These are phyloP conservation scores for Blumeria hordei DNA, from an alignment of 2,329 filamentous ascomycete species.

Conservation along the genomic window DNA sequence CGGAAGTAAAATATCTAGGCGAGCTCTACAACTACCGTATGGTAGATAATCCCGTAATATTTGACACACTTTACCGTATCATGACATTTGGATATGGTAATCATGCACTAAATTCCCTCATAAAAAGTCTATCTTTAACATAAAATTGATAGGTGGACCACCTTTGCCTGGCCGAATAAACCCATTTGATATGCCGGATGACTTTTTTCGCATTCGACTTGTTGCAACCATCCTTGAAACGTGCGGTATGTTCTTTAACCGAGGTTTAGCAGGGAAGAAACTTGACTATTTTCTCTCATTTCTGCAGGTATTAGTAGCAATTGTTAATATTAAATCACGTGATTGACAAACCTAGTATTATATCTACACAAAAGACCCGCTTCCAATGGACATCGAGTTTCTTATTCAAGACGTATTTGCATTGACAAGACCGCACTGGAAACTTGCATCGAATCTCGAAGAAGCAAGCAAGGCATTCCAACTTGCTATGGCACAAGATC, in stretches of 20 bases:
- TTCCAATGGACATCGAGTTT: constrained; percentile 96
- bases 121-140: constrained; percentile 1
- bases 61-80: constrained; percentile 85
- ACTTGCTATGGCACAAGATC: constrained; percentile 72
- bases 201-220: constrained; percentile 86
- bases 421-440: constrained; percentile 76
- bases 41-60: constrained; percentile 84
- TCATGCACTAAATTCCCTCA: constrained; percentile 17
- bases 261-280: constrained; percentile 85
- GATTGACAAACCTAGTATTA: constrained; percentile 44
- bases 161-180: constrained; percentile 58
- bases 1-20: constrained; percentile 87
- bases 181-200: constrained; percentile 65
- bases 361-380: constrained; percentile 63
- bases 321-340: constrained; percentile 4
- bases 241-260: constrained; percentile 87
- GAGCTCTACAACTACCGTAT: constrained; percentile 97
- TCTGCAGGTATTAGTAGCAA: constrained; percentile 38
- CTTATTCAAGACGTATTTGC: constrained; percentile 81
- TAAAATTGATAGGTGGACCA: constrained; percentile 35
- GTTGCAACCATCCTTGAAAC: constrained; percentile 80
- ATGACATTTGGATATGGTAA: constrained; percentile 64
- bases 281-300: constrained; percentile 93
- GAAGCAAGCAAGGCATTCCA: constrained; percentile 70
- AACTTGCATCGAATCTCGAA: constrained; percentile 52